A percentile compares a stretch with the other conserved stretches of the same genome.
These are phyloP conservation scores for Ustilaginoidea virens DNA, from an alignment of 2,329 filamentous ascomycete genomes.

Conservation along the genomic window DNA sequence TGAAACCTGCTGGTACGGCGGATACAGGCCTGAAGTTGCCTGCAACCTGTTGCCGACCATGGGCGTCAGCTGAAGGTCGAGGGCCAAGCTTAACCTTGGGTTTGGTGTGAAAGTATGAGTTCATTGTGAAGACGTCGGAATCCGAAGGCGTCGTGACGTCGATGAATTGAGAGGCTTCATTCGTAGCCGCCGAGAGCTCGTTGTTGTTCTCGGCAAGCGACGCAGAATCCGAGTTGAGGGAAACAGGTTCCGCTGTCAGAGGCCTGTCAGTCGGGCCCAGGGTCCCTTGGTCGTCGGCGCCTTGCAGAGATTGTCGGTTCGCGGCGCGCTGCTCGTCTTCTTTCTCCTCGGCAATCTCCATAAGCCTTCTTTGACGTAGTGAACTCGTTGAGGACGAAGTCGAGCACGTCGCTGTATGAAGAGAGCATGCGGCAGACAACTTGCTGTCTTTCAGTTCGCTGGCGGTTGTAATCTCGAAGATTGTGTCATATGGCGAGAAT, in stretches of 20 bases:
- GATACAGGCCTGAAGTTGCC: conserved; percentile 57
- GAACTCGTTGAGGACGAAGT: conserved; percentile 76
- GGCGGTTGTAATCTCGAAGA: conserved; percentile 58
- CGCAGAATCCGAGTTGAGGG: conserved; percentile 36
- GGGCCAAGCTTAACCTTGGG: conserved; percentile 84
- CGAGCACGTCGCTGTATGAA: conserved; percentile 77
- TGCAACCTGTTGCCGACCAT: conserved; percentile 44
- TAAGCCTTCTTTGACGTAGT: conserved; percentile 57
- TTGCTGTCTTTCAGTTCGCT: conserved; percentile 78
- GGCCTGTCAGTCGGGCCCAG: conserved; percentile 14
- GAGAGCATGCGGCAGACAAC: conserved; percentile 73
- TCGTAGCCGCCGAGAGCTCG: conserved; percentile 30
- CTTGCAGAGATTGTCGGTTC: conserved; percentile 42
- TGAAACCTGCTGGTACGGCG: conserved; percentile 67
- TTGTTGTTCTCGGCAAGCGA: conserved; percentile 31
- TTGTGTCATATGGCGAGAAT: conserved; percentile 76
- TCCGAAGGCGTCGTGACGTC: conserved; percentile 34
- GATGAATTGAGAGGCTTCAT: conserved; percentile 35
- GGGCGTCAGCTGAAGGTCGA: conserved; percentile 56
- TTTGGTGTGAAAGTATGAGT: conserved; percentile 36
- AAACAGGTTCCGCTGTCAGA: conserved; percentile 21
- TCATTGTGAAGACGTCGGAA: conserved; percentile 28
- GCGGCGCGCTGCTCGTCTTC: conserved; percentile 53
- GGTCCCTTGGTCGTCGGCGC: conserved; percentile 18
- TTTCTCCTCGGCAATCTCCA: conserved; percentile 88